Percentiles rank a stretch among this genome's conserved stretches.
These are phyloP conservation scores for Didymella lethalis DNA, from an alignment of 2,329 filamentous ascomycete genomes.

Conservation along the genomic window DNA sequence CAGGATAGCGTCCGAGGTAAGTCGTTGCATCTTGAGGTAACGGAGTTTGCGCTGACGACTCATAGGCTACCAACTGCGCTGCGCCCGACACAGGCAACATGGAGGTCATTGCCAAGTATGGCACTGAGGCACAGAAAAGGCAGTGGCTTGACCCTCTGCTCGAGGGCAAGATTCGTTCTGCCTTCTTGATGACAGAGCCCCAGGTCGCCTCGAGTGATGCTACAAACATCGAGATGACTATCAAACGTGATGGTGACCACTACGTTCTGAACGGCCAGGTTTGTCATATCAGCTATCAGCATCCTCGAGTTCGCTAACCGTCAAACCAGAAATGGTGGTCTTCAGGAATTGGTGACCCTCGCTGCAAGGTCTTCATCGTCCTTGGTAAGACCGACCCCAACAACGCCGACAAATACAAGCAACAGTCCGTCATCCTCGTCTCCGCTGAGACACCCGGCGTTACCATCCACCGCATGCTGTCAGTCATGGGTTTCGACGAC, in stretches of 20 bases:
- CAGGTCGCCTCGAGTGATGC: constrained; percentile 89
- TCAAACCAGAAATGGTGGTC: constrained; percentile 95
- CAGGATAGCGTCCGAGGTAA: constrained; percentile 65
- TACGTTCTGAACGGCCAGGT: constrained; percentile 90
- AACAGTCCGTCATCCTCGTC: constrained; percentile 93
- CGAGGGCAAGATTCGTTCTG: constrained; percentile 84
- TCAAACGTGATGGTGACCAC: constrained; percentile 82
- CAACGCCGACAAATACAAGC: constrained; percentile 80
- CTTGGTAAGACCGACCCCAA: constrained; percentile 90
- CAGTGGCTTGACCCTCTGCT: constrained; percentile 83
- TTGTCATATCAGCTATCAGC: constrained; percentile 34
- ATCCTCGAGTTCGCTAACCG: background rate
- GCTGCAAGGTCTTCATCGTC: constrained; percentile 92
- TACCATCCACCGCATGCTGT: constrained; percentile 92
- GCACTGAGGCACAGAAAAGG: constrained; percentile 82
- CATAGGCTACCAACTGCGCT: constrained; percentile 79
- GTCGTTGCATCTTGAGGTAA: background rate
- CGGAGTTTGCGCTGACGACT: constrained; percentile 10
- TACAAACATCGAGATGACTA: constrained; percentile 87
- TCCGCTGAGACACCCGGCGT: constrained; percentile 82
- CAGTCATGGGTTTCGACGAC: constrained; percentile 95
- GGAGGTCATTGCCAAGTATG: constrained; percentile 93
- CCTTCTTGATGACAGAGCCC: constrained; percentile 94
- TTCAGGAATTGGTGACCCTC: constrained; percentile 89
- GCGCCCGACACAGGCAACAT: constrained; percentile 95